Conservation (phyloP, 2,329 filamentous ascomycete genomes). For the Akanthomyces muscarius region DNA sequence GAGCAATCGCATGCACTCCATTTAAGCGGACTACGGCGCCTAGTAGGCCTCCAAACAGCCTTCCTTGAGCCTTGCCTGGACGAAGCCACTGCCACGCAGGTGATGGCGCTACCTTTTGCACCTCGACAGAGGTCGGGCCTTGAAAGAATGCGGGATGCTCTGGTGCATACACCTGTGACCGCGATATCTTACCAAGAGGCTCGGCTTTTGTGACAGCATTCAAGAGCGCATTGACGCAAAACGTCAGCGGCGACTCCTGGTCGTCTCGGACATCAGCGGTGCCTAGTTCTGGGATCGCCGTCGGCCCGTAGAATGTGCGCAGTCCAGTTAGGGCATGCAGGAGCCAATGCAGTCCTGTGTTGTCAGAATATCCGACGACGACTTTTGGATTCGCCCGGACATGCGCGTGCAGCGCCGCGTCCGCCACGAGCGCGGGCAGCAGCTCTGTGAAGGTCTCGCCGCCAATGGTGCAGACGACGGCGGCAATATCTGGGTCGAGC, state of each 20-base stretch:
- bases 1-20: conserved; percentile 31
- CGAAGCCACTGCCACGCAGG: conserved; percentile 36
- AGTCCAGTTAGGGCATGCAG: conserved; percentile 35
- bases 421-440: conserved; percentile 34
- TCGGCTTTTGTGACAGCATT: conserved; percentile 22
- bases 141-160: conserved; percentile 22
- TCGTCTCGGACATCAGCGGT: conserved; percentile 24
- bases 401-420: conserved; percentile 30
- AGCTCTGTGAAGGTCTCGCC: conserved; percentile 38
- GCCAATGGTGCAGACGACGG: conserved; percentile 38
- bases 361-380: conserved; percentile 40
- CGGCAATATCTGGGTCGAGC: conserved; percentile 32
- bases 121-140: conserved; percentile 23
- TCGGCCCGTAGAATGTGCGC: conserved; percentile 42
- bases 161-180: conserved; percentile 31
- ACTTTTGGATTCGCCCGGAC: conserved; percentile 38
- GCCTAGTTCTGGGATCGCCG: conserved; percentile 37
- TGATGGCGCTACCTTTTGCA: conserved; percentile 28
- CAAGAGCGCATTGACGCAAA: conserved; percentile 25
- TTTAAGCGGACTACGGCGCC: conserved; percentile 36
- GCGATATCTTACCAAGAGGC: conserved; percentile 30
- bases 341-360: conserved; percentile 41
- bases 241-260: conserved; percentile 27
- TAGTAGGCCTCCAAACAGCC: conserved; percentile 34
- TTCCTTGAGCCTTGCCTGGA: background rate